Conservation (phyloP, 2,329 filamentous ascomycete species). For the Fusarium begoniae region DNA sequence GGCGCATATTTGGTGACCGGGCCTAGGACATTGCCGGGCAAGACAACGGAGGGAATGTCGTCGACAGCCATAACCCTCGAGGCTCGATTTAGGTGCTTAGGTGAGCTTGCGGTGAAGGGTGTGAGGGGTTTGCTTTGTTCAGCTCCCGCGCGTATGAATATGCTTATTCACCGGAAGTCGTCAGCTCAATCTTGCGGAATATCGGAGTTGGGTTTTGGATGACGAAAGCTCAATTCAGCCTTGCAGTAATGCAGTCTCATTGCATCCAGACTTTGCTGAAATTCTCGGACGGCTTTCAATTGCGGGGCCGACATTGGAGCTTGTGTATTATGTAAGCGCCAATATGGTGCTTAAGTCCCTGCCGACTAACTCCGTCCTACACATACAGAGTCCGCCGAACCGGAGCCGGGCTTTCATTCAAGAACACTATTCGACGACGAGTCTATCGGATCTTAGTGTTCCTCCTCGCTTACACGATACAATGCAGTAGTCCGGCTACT, state of each 20-base stretch:
- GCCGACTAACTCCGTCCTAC: slow-evolving; percentile 41
- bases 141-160: background rate
- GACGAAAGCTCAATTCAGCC: slow-evolving; percentile 27
- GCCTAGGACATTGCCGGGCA: slow-evolving; percentile 86
- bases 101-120: slow-evolving; percentile 12
- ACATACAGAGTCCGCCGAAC: slow-evolving; percentile 19
- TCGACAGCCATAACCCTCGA: slow-evolving; percentile 43
- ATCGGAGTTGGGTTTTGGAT: slow-evolving; percentile 4
- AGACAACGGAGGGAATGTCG: slow-evolving; percentile 64
- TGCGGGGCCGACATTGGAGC: slow-evolving; percentile 25
- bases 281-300: slow-evolving; percentile 21
- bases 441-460: slow-evolving; percentile 8
- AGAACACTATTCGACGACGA: background rate
- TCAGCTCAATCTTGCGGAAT: slow-evolving; percentile 6
- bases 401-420: slow-evolving; percentile 30
- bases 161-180: slow-evolving; percentile 16
- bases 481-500: slow-evolving; percentile 19
- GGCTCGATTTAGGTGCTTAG: slow-evolving; percentile 8
- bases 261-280: slow-evolving; percentile 4
- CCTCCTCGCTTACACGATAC: slow-evolving; percentile 12
- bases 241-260: slow-evolving; percentile 14
- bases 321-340: slow-evolving; percentile 28
- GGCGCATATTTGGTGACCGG: slow-evolving; percentile 71
- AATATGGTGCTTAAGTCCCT: slow-evolving; percentile 35
- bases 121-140: background rate